Base-by-base conservation (phyloP, 768 basidiomycete genomes). In the Pisolithus orientalis region DNA sequence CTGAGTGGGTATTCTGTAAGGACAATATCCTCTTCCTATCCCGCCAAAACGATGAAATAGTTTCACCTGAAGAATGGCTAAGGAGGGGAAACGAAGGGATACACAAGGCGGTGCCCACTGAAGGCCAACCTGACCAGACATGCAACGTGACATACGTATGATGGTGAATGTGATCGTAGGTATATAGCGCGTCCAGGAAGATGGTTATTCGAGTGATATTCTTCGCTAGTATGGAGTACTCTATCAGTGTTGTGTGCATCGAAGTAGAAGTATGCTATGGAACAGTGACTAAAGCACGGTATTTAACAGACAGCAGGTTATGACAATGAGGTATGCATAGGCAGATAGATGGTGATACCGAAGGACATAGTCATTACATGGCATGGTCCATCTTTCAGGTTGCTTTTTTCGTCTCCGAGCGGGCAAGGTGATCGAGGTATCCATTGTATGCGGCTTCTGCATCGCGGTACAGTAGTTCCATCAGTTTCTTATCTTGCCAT, bases 21-120 rank as follows among this genome's bases (percentile, higher is more conserved):
- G 74, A 75, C 56, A 38, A 85, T 63, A 66, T 76, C 25, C 53
- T 84, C 25, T 80, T 84, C 61, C 65, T 72, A 8, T 42, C 39
- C 2, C 42, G 52, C 27, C 21, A 10, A 13, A 50, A 51, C 6
- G 53, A 62, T 9, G 60, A 52, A 52, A 72, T 77, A 32, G 67
- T 74, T 9, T 55, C 73, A 1, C 83, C 84, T 16, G 65, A 70
- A 21, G 77, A 80, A 53, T 85, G 83, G 84, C 69, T 85, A 49
- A 55, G 60, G 17, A 69, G 75, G 27, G 84, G 84, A 2, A 61
- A 62, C 50, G 55, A 57, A 5, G 63, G 65, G n/a, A 80, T 85
- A 66, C 72, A 72, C 52, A 61, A 49, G 14, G 44, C 28, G 4
- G 25, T 14, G 16, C 4, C 11, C n/a, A 28, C 13, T 1, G 10